These are phyloP conservation scores for Boletus rubroflammeus DNA, from an alignment of 768 basidiomycete genomes.

Conservation along the genomic window DNA sequence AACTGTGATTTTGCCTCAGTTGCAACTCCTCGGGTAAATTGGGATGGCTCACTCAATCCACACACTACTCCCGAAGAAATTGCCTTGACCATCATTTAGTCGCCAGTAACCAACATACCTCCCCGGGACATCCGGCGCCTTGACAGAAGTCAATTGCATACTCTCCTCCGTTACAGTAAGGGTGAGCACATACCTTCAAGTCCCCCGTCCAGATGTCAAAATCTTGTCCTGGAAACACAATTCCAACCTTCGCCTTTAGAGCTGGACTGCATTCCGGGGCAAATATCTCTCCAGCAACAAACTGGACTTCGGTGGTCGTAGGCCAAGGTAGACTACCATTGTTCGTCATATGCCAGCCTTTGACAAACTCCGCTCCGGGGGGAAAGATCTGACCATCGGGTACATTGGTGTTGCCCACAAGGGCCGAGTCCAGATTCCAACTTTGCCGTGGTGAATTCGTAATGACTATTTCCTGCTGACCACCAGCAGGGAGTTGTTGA, in stretches of 20 bases:
- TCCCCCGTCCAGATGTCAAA: slow-evolving; percentile 70
- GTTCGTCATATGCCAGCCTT: slow-evolving; percentile 76
- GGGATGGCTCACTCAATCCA: slow-evolving; percentile 71
- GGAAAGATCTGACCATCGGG: slow-evolving; percentile 74
- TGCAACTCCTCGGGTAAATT: not conserved
- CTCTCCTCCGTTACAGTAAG: not conserved
- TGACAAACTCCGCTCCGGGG: slow-evolving; percentile 82
- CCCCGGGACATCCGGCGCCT: slow-evolving; percentile 74
- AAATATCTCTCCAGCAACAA: slow-evolving; percentile 67
- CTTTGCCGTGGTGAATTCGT: not conserved
- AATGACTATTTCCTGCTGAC: not conserved
- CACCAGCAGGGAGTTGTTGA: not conserved
- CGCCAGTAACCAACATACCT: slow-evolving; percentile 78
- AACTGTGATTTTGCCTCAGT: slow-evolving; percentile 37
- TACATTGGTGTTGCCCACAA: slow-evolving; percentile 67
- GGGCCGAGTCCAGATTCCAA: slow-evolving; percentile 45
- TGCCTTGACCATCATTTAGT: slow-evolving; percentile 53
- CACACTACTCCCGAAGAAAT: slow-evolving; percentile 62
- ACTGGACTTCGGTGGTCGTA: slow-evolving; percentile 59
- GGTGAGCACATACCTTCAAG: slow-evolving; percentile 53
- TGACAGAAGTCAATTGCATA: slow-evolving; percentile 1
- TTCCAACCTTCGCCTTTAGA: slow-evolving; percentile 47
- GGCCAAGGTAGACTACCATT: slow-evolving; percentile 65
- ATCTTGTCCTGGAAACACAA: slow-evolving; percentile 51
- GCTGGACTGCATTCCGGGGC: slow-evolving; percentile 32